These are phyloP conservation scores for Talaromyces wortmannii DNA, from an alignment of 495 filamentous ascomycete genomes.

Conservation along the genomic window DNA sequence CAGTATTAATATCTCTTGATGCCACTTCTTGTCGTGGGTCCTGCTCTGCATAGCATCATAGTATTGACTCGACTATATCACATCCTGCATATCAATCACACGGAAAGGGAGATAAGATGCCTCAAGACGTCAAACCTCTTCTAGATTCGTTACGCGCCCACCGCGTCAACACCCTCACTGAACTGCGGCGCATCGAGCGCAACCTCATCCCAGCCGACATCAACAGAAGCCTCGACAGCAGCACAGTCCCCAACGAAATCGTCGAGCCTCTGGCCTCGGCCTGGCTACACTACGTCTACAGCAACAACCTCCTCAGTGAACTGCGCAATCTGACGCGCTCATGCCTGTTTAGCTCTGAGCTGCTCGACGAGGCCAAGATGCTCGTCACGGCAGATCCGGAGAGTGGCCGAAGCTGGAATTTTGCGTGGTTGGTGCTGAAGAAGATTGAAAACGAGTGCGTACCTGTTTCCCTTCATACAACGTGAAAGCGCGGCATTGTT, in stretches of 20 bases:
- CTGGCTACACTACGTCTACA: slow-evolving; percentile 69
- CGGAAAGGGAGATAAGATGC: background rate
- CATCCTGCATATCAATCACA: background rate
- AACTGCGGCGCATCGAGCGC: slow-evolving; percentile 68
- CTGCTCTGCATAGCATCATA: no score
- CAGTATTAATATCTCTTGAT: no score
- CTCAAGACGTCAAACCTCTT: slow-evolving; percentile 44
- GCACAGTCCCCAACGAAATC: slow-evolving; percentile 39
- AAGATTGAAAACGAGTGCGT: slow-evolving; percentile 62
- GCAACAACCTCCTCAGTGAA: slow-evolving; percentile 67
- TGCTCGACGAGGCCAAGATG: slow-evolving; percentile 59
- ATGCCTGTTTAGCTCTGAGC: slow-evolving; percentile 66
- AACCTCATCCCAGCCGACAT: slow-evolving; percentile 41
- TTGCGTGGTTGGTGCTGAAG: slow-evolving; percentile 65
- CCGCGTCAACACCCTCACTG: slow-evolving; percentile 65
- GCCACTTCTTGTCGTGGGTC: no score
- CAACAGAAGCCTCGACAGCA: slow-evolving; percentile 27
- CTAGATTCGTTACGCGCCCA: slow-evolving; percentile 51
- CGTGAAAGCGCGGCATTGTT: background rate
- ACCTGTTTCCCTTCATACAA: background rate
- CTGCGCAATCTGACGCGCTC: slow-evolving; percentile 60
- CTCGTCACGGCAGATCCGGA: slow-evolving; percentile 58
- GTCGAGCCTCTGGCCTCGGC: slow-evolving; percentile 62
- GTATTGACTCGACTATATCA: background rate
- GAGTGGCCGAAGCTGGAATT: slow-evolving; percentile 67